Evolutionary conservation across 495 filamentous ascomycete genomes (phyloP), one percentile per base, ranked within the genome.

Genomic region (Hyaloscypha variabilis): DNA sequence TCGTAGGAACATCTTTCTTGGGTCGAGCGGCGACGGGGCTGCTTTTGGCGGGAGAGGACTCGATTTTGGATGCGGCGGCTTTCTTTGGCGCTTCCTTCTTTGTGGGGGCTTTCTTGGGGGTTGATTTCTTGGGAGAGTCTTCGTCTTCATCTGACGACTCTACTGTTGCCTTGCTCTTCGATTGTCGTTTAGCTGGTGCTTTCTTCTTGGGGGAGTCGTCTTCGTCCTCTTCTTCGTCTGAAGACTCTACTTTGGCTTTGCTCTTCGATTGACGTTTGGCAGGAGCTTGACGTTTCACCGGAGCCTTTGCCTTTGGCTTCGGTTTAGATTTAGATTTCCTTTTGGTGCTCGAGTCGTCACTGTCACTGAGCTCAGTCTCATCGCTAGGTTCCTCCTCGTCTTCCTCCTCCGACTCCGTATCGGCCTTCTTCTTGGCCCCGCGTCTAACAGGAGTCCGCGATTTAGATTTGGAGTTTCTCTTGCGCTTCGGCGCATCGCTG

Each of bases 121-220:
- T 66, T 11, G 77, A 72, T n/a, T 58, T 65, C 42, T 56, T 65
- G 6, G 62, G 50, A 6, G 34, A 29, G 42, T 49, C 52, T 28
- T 46, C 53, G 8, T 50, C 24, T 34, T 50, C 57, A 39, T 77
- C 73, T 53, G 78, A 77, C 0, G 77, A 73, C 14, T 74, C 66
- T 0, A 65, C 67, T 23, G 60, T 73, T n/a, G 36, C 76, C 25
- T 75, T 80, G 4, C 24, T 56, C 66, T 61, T 74, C 52, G 8
- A 58, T 66, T 61, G 31, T 11, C 46, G 29, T 36, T 68, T 55
- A 2, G 53, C 65, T 8, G 61, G 53, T 26, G 65, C 51, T 58
- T 51, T 54, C 23, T 28, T 28, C 51, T 54, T 54, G 3, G 51
- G 51, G 21, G 53, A 50, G n/a, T 62, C 57, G 23, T 31, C 49